Percentiles rank a stretch among this genome's conserved stretches.
These are phyloP conservation scores for Ilyonectria mors-panacis DNA, from an alignment of 2,329 filamentous ascomycete genomes.

Conservation along the genomic window DNA sequence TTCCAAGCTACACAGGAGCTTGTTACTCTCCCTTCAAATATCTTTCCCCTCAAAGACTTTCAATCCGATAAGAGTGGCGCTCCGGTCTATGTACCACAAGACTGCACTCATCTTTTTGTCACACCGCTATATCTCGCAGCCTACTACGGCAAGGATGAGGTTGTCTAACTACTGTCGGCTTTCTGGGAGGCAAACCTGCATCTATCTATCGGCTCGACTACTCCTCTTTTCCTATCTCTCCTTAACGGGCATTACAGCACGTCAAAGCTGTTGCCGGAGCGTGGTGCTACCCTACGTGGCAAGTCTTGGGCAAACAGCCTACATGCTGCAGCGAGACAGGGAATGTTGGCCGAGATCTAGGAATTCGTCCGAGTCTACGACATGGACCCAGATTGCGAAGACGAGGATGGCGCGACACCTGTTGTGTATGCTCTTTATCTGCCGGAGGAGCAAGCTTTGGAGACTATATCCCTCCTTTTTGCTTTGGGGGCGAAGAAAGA, in stretches of 20 bases:
- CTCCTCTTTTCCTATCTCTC: neutral
- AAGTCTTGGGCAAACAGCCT: neutral
- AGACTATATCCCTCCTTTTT: neutral
- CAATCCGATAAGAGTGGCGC: neutral
- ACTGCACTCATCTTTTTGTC: neutral
- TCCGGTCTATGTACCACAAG: neutral
- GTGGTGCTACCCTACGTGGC: neutral
- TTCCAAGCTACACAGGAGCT: neutral
- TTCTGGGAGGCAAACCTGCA: neutral
- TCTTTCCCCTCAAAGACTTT: slow-evolving; percentile 1
- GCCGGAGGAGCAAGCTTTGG: neutral
- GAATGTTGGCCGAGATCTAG: neutral
- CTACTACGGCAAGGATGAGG: neutral
- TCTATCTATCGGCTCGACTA: neutral
- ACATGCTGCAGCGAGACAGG: neutral
- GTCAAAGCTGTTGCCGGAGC: neutral
- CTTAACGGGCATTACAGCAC: neutral
- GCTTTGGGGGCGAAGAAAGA: neutral
- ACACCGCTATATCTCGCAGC: neutral
- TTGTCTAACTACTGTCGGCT: neutral
- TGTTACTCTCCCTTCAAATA: neutral
- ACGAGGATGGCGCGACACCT: neutral
- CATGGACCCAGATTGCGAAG: neutral
- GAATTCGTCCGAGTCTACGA: neutral
- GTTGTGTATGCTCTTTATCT: neutral